Conservation (phyloP, 495 filamentous ascomycete genomes). For the Pseudevernia furfuracea region DNA sequence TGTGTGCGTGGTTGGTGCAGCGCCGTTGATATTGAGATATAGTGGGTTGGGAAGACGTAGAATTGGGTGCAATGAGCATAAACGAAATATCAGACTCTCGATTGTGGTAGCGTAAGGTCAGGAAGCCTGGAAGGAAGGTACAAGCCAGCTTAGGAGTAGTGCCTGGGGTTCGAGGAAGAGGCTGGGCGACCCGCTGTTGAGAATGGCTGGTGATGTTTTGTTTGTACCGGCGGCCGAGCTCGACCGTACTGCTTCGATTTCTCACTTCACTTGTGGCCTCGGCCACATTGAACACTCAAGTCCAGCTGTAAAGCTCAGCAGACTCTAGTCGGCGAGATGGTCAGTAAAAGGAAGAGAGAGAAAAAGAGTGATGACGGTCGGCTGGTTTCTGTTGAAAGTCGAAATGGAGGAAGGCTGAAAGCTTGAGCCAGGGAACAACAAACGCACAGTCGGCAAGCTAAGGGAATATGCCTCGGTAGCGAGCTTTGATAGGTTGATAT, state of each 20-base stretch:
- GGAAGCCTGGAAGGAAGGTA: neutral
- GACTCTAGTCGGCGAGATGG: neutral
- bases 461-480: neutral
- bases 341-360: neutral
- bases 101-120: neutral
- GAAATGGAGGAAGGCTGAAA: conserved; percentile 4
- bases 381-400: neutral
- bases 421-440: conserved; percentile 8
- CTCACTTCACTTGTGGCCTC: neutral
- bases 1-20: neutral
- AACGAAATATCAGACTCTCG: neutral
- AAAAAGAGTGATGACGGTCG: neutral
- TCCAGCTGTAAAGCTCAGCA: neutral
- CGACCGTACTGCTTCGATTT: neutral
- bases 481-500: conserved; percentile 4
- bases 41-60: neutral
- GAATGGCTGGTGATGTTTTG: conserved; percentile 12
- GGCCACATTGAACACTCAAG: neutral
- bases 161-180: neutral
- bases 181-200: neutral
- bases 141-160: neutral
- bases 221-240: conserved; percentile 5
- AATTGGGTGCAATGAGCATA: conserved; percentile 2
- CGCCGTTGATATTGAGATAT: neutral
- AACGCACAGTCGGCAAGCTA: neutral